These are phyloP conservation scores for Pulicaria dysenterica DNA, from an alignment of 129 eudicot genomes.

Conservation along the genomic window DNA sequence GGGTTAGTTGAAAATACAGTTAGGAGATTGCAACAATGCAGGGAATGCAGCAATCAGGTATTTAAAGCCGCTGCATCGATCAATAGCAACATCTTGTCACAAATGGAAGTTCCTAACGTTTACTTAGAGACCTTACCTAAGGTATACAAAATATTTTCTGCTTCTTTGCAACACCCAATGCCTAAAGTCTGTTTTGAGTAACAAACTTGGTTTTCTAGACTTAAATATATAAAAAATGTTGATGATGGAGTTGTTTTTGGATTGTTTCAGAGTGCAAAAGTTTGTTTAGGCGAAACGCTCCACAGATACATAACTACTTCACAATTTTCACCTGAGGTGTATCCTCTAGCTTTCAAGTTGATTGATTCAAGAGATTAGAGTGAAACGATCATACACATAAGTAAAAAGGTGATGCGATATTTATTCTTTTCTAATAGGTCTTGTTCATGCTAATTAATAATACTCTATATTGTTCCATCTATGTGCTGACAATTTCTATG, in stretches of 20 bases:
- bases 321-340: constrained; percentile 73
- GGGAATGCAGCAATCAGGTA: constrained; percentile 68
- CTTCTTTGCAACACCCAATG: no score
- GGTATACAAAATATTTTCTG: constrained; percentile 35
- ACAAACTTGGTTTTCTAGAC: no score
- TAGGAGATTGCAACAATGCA: constrained; percentile 54
- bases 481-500: no score
- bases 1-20: constrained; percentile 52
- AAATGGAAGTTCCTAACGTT: constrained; percentile 70
- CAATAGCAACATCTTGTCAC: constrained; percentile 54
- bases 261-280: constrained; percentile 61
- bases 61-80: constrained; percentile 77
- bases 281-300: constrained; percentile 71
- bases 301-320: constrained; percentile 57
- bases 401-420: no score
- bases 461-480: no score
- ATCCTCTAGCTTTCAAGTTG: no score
- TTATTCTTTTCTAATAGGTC: no score
- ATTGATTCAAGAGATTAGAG: no score
- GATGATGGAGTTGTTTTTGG: background rate
- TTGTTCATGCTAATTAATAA: no score
- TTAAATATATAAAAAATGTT: background rate
- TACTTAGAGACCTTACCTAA: constrained; percentile 72
- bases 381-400: no score
- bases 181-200: no score